Evolutionary conservation across 192 early-diverging fungal species (phyloP), one percentile per base, ranked within the genome.

Genomic region (Rhizophagus clarus): DNA sequence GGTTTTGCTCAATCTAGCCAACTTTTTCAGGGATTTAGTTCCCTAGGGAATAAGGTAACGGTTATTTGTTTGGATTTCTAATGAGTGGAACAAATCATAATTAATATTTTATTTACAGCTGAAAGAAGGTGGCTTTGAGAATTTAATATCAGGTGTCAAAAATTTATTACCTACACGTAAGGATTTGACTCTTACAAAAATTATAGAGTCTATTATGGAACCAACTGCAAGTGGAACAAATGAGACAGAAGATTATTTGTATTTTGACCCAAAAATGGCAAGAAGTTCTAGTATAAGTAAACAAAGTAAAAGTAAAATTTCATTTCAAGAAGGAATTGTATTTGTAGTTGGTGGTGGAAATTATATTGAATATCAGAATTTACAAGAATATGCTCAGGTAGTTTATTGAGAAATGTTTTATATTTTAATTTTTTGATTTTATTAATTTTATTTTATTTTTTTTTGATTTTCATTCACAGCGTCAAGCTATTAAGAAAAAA

Each of bases 331-430:
- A 72, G 97, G 97, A 5, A 93, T 99, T 83, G 98, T 99, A 29
- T 99, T 99, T 91, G 94, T 97, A 14, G 90, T 98, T 60, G 98
- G 98, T 32, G 98, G 98, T 49, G 98, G 98, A 31, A 98, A 98
- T 83, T 99, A 99, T 86, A 86, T 97, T 70, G 98, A 99, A 87
- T 97, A 97, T 84, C 96, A 98, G 80, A 99, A 99, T 85, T 80
- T 98, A 81, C 90, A 92, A 85, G 97, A 98, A 86, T 93, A 92
- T 85, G 92, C 95, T 5, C 88, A 91, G 86, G 93, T 92, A 85
- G 74, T 42, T 80, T 56, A 26, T 14, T 49, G n/a, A 42, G 2
- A n/a, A 63, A 26, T 20, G 26, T 31, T 20, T 9, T 47, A 72
- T 81, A n/a, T 9, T 15, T 37, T 17, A 62, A 28, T 37, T 71